phyloP scores from a whole-genome alignment of 768 basidiomycete species.

The Pleurotus giganteus region DNA sequence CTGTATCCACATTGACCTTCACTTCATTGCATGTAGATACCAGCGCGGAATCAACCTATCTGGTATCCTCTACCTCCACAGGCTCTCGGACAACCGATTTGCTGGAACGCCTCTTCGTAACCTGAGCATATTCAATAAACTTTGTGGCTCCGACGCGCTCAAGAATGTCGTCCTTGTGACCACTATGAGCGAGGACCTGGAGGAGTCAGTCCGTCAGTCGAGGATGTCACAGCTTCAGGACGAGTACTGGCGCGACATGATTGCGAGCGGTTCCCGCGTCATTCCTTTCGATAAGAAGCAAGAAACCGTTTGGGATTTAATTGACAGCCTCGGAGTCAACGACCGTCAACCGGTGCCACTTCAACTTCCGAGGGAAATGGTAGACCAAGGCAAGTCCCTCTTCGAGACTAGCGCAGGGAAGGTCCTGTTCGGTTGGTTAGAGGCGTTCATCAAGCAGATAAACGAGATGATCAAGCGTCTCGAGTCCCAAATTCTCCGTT shows the following conservation, averaged over 20 bases:
- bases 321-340: constrained; percentile 27
- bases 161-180: constrained; percentile 47
- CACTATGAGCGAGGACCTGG: constrained; percentile 38
- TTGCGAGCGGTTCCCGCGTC: constrained; percentile 36
- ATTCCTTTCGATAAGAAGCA: constrained; percentile 31
- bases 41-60: constrained; percentile 22
- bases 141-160: constrained; percentile 27
- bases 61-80: constrained; percentile 21
- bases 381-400: constrained; percentile 18
- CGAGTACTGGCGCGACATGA: constrained; percentile 42
- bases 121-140: constrained; percentile 11
- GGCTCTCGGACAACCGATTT: constrained; percentile 15
- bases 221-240: constrained; percentile 21
- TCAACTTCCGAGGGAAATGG: constrained; percentile 23
- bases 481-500: neutral
- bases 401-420: neutral
- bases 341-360: constrained; percentile 9
- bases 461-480: neutral
- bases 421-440: constrained; percentile 4
- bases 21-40: constrained; percentile 18
- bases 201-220: neutral
- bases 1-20: neutral
- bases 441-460: neutral
- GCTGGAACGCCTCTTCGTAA: constrained; percentile 6
- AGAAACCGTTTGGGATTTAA: constrained; percentile 32